Conservation (phyloP, 2,329 filamentous ascomycete genomes). For the Periconia macrospinosa region DNA sequence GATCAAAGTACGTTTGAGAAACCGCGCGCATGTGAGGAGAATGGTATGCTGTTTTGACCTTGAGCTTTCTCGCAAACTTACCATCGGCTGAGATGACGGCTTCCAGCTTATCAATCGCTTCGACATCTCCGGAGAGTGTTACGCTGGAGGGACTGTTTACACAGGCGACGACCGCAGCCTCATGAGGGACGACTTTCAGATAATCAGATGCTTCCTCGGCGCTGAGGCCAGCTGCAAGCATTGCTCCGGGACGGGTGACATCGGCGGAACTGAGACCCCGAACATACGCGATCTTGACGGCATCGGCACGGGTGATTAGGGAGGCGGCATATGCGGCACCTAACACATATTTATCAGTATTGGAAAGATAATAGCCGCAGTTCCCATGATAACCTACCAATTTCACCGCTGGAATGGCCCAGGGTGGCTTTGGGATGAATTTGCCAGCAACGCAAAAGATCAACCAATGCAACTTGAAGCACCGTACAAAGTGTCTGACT, state of each 20-base stretch:
- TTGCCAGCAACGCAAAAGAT: constrained; percentile 10
- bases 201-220: not conserved
- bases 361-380: too few species aligned
- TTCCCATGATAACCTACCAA: too few species aligned
- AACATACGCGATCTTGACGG: too few species aligned
- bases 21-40: constrained; percentile 44
- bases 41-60: constrained; percentile 51
- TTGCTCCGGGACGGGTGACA: too few species aligned
- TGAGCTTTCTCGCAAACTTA: constrained; percentile 44
- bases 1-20: not conserved
- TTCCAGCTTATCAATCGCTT: constrained; percentile 39
- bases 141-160: constrained; percentile 34
- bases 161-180: not conserved
- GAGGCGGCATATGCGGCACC: constrained; percentile 8
- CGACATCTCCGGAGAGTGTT: constrained; percentile 49
- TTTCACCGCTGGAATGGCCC: constrained; percentile 22
- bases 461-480: constrained; percentile 18
- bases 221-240: not conserved
- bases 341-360: too few species aligned
- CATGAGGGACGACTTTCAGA: not conserved
- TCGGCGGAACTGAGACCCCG: too few species aligned
- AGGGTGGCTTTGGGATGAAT: constrained; percentile 8
- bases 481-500: constrained; percentile 16
- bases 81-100: constrained; percentile 37
- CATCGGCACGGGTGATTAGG: constrained; percentile 1